phyloP scores from a whole-genome alignment of 257 asterid species.

The Avicennia marina region DNA sequence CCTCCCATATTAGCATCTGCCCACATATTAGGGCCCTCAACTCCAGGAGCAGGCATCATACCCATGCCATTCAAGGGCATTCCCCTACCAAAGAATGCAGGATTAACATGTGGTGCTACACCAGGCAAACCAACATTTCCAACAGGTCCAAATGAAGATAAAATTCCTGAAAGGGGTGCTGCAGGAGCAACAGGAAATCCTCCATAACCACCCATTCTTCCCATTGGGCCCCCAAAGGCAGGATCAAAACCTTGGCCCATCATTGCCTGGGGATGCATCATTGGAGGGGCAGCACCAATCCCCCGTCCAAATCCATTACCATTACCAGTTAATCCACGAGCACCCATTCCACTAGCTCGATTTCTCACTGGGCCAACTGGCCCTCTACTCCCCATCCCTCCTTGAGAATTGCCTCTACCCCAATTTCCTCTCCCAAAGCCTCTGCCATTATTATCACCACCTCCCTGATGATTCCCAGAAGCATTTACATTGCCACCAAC shows the following conservation, averaged over 20 bases:
- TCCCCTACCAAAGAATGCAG: slow-evolving; percentile 80
- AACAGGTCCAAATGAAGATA: slow-evolving; percentile 61
- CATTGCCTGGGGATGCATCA: slow-evolving; percentile 70
- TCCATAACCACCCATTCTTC: slow-evolving; percentile 74
- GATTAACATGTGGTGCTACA: slow-evolving; percentile 84
- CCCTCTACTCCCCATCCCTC: slow-evolving; percentile 43
- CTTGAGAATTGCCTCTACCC: slow-evolving; percentile 48
- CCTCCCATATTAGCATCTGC: slow-evolving; percentile 69
- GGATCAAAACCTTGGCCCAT: slow-evolving; percentile 91
- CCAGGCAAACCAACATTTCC: slow-evolving; percentile 79
- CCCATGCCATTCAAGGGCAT: slow-evolving; percentile 82
- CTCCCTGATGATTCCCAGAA: slow-evolving; percentile 35
- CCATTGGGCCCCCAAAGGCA: slow-evolving; percentile 79
- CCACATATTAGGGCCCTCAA: slow-evolving; percentile 79
- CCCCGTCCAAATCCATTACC: slow-evolving; percentile 68
- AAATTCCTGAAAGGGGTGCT: slow-evolving; percentile 57
- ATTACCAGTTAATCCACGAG: slow-evolving; percentile 57
- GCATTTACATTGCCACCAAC: slow-evolving; percentile 32
- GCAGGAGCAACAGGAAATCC: slow-evolving; percentile 71
- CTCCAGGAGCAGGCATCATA: slow-evolving; percentile 62
- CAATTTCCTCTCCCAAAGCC: slow-evolving; percentile 76
- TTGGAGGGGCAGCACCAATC: slow-evolving; percentile 58
- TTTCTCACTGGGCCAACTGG: slow-evolving; percentile 39
- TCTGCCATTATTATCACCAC: slow-evolving; percentile 41
- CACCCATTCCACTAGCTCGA: slow-evolving; percentile 66